Base-by-base conservation (phyloP, 129 eudicot species). In the Pittosporum tobira region DNA sequence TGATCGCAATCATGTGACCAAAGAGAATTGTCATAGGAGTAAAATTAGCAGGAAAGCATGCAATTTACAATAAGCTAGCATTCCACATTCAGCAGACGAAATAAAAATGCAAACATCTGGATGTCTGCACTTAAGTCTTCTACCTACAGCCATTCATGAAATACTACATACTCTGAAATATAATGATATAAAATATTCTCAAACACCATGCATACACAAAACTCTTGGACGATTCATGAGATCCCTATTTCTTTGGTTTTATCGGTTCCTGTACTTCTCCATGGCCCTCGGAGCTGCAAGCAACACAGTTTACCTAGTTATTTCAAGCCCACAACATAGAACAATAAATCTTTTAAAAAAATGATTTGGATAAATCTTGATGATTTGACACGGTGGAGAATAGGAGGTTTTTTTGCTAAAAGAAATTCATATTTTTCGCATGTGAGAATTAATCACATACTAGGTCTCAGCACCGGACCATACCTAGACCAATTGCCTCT, bases 401-500 rank as follows among this genome's bases (percentile, higher is more conserved):
- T n/a, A 11, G 20, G 24, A 16, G 14, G 45, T 55, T 34, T 23
- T 60, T 43, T 13, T 24, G 45, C 19, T 52, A 6, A 27, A 54
- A 10, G 4, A 27, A 54, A 18, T 31, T 31, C 8, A 0, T 22
- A 55, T 30, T 22, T 30, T 22, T 28, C 22, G 44, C 2, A n/a
- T 1, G 24, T 12, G 21, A 55, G n/a, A 20, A 31, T 34, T 11
- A 0, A 8, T 2, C n/a, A 42, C 2, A 44, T 54, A 16, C 22
- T 43, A 56, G 24, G 31, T 37, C 29, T 58, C 1, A 14, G 15
- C 21, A 28, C 19, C 21, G 19, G 25, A 24, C 26, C 73, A 53
- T 84, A 86, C 98, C 98, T 80, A 90, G 77, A 27, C 99, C 96
- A 30, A 77, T 84, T 57, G 99, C 99, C 77, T 93, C 96, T 0